Conservation (phyloP, 345 rosid genomes). For the Salix caprea region DNA sequence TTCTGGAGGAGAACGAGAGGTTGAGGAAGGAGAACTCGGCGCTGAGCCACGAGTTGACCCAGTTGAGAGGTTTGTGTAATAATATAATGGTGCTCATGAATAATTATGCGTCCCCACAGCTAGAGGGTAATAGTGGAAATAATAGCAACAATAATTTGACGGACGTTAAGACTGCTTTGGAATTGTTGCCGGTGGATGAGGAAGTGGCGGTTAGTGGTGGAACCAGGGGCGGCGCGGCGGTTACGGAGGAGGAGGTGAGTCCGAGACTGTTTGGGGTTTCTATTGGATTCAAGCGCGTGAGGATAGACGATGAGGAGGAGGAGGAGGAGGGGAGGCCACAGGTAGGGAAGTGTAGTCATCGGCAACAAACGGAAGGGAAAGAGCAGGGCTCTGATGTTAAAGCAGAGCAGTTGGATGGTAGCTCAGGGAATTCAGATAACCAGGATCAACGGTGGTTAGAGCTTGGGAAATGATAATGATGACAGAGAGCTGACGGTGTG, state of each 20-base stretch:
- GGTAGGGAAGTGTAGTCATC: slow-evolving; percentile 1
- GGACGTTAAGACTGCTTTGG: slow-evolving; percentile 35
- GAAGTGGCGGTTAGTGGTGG: slow-evolving; percentile 11
- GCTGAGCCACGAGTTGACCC: slow-evolving; percentile 63
- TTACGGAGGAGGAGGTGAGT: slow-evolving; percentile 23
- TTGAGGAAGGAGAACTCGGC: slow-evolving; percentile 63
- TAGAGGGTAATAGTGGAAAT: slow-evolving; percentile 19
- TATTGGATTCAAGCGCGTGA: slow-evolving; percentile 67
- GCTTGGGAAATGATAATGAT: slow-evolving; percentile 40
- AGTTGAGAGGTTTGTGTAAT: slow-evolving; percentile 58
- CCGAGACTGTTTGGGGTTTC: slow-evolving; percentile 85
- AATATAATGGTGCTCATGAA: slow-evolving; percentile 60
- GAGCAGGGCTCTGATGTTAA: slow-evolving; percentile 42
- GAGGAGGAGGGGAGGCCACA: slow-evolving; percentile 5
- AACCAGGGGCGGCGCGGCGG: background rate
- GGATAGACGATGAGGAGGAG: slow-evolving; percentile 44
- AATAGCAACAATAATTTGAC: slow-evolving; percentile 19
- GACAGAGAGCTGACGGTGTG: too few relatives aligned
- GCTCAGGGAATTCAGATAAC: slow-evolving; percentile 24
- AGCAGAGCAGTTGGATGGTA: slow-evolving; percentile 53
- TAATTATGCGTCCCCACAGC: slow-evolving; percentile 45
- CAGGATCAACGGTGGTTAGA: slow-evolving; percentile 57
- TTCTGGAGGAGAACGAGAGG: slow-evolving; percentile 76
- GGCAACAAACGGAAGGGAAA: slow-evolving; percentile 19
- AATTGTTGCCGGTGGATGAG: slow-evolving; percentile 32